Conservation (phyloP, 2,329 filamentous ascomycete genomes). For the Talaromyces funiculosus region DNA sequence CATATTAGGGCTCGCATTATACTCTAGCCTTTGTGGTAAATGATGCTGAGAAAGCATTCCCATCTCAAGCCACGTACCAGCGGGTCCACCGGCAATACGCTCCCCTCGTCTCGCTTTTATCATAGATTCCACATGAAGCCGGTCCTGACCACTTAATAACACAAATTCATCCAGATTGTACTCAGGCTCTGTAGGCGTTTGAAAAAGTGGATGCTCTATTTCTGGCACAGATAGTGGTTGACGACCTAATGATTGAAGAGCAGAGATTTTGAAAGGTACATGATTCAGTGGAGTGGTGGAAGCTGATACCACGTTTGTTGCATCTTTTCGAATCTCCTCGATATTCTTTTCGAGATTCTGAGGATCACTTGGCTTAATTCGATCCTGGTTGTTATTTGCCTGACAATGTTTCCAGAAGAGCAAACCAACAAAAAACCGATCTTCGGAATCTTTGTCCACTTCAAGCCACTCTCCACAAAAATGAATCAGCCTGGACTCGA, state of each 20-base stretch:
- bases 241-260: neutral
- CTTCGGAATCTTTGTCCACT: neutral
- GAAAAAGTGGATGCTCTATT: neutral
- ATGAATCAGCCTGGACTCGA: neutral
- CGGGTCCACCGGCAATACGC: neutral
- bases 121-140: neutral
- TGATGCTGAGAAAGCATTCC: neutral
- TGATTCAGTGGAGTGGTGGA: neutral
- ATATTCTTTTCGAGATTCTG: neutral
- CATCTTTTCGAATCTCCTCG: neutral
- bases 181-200: neutral
- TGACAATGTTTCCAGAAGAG: neutral
- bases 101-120: neutral
- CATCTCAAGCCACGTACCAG: neutral
- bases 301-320: conserved; percentile 1
- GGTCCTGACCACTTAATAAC: neutral
- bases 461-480: neutral
- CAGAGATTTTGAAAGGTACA: neutral
- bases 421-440: neutral
- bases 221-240: neutral
- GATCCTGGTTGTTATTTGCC: neutral
- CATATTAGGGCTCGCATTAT: neutral
- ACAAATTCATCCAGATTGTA: neutral
- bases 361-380: neutral
- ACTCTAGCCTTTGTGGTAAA: neutral